A percentile compares a stretch with the other conserved stretches of the same genome.
These are phyloP conservation scores for Eimeria sp. DNA, from an alignment of 169 alveolate species.

Conservation along the genomic window DNA sequence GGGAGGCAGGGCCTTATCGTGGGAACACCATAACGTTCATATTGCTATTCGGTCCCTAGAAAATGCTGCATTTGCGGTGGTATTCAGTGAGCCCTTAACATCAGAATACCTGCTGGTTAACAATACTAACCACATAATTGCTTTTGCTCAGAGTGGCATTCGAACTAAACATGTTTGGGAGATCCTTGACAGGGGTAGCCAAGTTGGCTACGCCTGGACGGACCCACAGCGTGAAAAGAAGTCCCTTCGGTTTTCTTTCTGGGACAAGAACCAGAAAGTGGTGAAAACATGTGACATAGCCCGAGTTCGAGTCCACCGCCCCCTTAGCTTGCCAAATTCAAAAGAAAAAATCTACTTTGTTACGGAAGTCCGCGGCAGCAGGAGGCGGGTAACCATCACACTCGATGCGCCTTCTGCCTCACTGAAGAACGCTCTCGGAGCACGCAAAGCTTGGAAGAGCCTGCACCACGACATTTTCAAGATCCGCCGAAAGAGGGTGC, in stretches of 20 bases:
- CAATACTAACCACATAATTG: conserved; percentile 48
- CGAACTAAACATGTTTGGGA: conserved; percentile 51
- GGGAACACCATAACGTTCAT: conserved; percentile 70
- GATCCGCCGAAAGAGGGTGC: conserved; percentile 1
- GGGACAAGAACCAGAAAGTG: conserved; percentile 63
- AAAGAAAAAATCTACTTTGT: conserved; percentile 47
- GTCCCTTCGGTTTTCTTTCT: conserved; percentile 68
- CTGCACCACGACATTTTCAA: conserved; percentile 30
- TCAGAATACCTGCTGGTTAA: conserved; percentile 72
- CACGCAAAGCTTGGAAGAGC: conserved; percentile 25
- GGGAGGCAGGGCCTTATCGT: conserved; percentile 22
- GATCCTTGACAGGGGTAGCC: conserved; percentile 67
- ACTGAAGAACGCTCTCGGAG: not conserved
- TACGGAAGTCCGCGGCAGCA: conserved; percentile 75
- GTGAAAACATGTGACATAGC: conserved; percentile 74
- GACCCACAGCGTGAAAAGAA: conserved; percentile 76
- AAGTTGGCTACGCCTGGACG: conserved; percentile 79
- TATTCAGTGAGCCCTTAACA: conserved; percentile 29
- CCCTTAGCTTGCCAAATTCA: conserved; percentile 47
- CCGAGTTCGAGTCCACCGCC: conserved; percentile 70
- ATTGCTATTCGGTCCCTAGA: conserved; percentile 67
- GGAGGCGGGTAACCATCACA: conserved; percentile 65
- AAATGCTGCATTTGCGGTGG: conserved; percentile 67
- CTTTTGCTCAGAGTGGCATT: conserved; percentile 75
- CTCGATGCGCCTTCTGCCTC: conserved; percentile 29